Evolutionary conservation across 257 asterid species (phyloP).

Genomic region (Apocynum venetum): DNA sequence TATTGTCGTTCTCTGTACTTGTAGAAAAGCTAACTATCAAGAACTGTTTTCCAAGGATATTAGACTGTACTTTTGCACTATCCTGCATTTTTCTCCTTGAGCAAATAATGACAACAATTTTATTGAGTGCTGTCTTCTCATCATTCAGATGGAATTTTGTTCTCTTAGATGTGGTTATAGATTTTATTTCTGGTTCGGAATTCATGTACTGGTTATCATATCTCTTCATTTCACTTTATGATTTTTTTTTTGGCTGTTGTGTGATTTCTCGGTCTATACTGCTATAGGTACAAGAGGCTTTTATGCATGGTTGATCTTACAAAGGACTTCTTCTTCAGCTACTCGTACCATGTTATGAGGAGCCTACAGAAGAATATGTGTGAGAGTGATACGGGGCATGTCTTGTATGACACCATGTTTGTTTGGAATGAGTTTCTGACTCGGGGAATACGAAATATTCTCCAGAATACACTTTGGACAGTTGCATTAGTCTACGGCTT

Average conservation of each 20-base stretch:
- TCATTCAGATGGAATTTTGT: background rate
- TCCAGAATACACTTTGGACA: conserved; percentile 84
- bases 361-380: conserved; percentile 85
- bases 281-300: conserved; percentile 80
- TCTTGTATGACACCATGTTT: conserved; percentile 83
- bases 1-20: background rate
- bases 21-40: background rate
- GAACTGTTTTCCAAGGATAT: background rate
- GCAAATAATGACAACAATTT: background rate
- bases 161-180: background rate
- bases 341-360: conserved; percentile 93
- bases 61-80: background rate
- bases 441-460: conserved; percentile 76
- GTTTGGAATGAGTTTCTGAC: conserved; percentile 98
- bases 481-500: conserved; percentile 93
- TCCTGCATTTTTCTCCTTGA: background rate
- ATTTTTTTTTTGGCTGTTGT: background rate
- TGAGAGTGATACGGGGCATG: conserved; percentile 51
- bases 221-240: background rate
- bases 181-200: background rate
- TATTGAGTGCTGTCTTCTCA: background rate
- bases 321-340: conserved; percentile 96
- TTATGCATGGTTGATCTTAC: conserved; percentile 93
- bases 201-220: background rate
- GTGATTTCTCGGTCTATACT: background rate